Base-by-base conservation (phyloP, 2,329 filamentous ascomycete genomes). In the Monosporascus ibericus region DNA sequence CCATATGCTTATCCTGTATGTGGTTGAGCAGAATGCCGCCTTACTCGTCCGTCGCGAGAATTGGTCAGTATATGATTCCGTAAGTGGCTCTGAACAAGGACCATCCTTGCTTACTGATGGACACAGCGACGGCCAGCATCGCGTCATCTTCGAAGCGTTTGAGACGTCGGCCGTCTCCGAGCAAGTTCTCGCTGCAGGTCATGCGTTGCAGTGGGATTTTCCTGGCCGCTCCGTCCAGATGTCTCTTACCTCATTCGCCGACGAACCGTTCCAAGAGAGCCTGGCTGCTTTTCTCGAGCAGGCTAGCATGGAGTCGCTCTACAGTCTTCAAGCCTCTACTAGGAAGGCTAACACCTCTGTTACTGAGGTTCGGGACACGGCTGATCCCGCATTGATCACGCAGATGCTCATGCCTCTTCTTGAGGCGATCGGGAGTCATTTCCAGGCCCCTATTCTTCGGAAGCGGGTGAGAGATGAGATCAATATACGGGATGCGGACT, bases 381-480 rank as follows among this genome's bases (percentile, higher is more conserved):
- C 72, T 0, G 65, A 79, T 50, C 85, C 85, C 0, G 70, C 75
- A 0, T 64, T 88, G 1, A 75, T 90, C 3, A 79, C 75, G 0
- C 74, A 81, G 8, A 71, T 86, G 53, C 70, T 88, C 8, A 79
- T 86, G 68, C 75, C 81, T 0, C 63, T 88, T 0, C 65, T 89
- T 0, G 77, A 82, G 58, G 77, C 73, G 0, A 70, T 78, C 6
- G 85, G 85, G 0, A 51, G 60, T 0, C 57, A 68, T 0, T 53
- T 70, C 0, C 50, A 65, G 1, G 66, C 75, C 0, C 57, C 67
- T 0, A 24, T 70, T 0, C 61, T 86, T 1, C 69, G 70, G 0
- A 89, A 89, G 61, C 72, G 77, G 2, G 75, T 87, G 0, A 74
- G 81, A 0, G 86, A 88, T 48, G 83, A 86, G n/a, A 76, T 86